Evolutionary conservation across 768 basidiomycete genomes (phyloP).

Genomic region (Rhizopogon sp.): DNA sequence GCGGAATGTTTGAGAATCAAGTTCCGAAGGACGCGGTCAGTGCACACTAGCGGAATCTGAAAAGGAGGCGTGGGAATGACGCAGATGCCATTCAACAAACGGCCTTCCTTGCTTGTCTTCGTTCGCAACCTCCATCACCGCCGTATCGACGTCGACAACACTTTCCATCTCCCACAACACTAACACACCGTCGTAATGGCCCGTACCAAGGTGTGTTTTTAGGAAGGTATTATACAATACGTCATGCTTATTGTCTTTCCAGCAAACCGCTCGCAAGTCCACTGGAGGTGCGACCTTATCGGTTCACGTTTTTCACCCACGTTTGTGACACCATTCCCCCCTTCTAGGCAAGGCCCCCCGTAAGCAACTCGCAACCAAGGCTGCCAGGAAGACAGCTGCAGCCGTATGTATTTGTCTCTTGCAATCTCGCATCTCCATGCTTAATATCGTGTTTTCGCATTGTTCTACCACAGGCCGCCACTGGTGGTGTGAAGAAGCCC

Average conservation of each 20-base stretch:
- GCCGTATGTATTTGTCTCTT: slow-evolving; percentile 41
- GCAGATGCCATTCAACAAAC: slow-evolving; percentile 13
- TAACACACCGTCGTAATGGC: slow-evolving; percentile 48
- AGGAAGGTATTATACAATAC: neutral
- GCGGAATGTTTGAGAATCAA: too few relatives aligned
- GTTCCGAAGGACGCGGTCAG: slow-evolving; percentile 20
- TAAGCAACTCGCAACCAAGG: slow-evolving; percentile 95
- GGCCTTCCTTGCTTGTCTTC: slow-evolving; percentile 4
- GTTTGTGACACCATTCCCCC: slow-evolving; percentile 17
- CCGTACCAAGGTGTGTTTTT: slow-evolving; percentile 69
- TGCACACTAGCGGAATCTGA: slow-evolving; percentile 26
- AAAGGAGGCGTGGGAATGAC: slow-evolving; percentile 26
- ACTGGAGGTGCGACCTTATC: slow-evolving; percentile 75
- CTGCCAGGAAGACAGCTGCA: slow-evolving; percentile 81
- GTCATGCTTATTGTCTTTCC: slow-evolving; percentile 8
- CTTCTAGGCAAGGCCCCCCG: slow-evolving; percentile 77
- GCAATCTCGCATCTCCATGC: neutral
- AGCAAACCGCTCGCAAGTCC: slow-evolving; percentile 99
- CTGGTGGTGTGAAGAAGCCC: slow-evolving; percentile 99
- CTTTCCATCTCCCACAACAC: neutral
- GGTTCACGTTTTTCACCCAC: slow-evolving; percentile 7
- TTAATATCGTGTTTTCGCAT: slow-evolving; percentile 5
- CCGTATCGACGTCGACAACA: neutral
- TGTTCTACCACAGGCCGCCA: slow-evolving; percentile 48
- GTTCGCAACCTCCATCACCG: slow-evolving; percentile 6